These are phyloP conservation scores for Botryotinia narcissicola DNA, from an alignment of 2,329 filamentous ascomycete species.

Conservation along the genomic window DNA sequence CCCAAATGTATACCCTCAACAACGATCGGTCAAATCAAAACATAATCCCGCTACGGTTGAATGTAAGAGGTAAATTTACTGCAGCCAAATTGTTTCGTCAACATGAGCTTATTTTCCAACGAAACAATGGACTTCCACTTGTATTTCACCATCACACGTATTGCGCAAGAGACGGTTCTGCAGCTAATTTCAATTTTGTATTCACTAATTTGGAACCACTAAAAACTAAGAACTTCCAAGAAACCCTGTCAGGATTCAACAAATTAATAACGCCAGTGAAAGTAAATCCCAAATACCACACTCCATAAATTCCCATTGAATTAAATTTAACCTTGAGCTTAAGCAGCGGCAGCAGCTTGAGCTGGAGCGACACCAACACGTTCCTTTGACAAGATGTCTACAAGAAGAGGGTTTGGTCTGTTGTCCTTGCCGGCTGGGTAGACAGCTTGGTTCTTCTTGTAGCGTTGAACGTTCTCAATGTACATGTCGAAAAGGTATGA, in stretches of 20 bases:
- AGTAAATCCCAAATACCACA: background rate
- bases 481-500: constrained; percentile 97
- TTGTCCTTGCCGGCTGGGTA: constrained; percentile 75
- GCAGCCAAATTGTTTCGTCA: background rate
- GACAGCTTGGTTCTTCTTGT: constrained; percentile 78
- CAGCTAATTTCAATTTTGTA: background rate
- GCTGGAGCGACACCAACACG: constrained; percentile 71
- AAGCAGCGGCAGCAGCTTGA: constrained; percentile 31
- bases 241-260: background rate
- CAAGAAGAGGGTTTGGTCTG: constrained; percentile 80
- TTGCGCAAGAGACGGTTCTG: background rate
- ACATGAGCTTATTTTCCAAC: background rate
- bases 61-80: background rate
- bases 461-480: constrained; percentile 81
- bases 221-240: background rate
- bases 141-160: background rate
- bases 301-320: background rate
- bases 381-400: constrained; percentile 90
- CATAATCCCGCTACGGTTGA: background rate
- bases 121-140: background rate
- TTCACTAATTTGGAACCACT: background rate
- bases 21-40: background rate
- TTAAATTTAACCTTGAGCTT: background rate
- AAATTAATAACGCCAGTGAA: background rate
- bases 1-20: background rate